A percentile compares a stretch with the other conserved stretches of the same genome.
Evolutionary conservation across 2,329 filamentous ascomycete species (phyloP).

Genomic region (Diaporthe ilicicola): DNA sequence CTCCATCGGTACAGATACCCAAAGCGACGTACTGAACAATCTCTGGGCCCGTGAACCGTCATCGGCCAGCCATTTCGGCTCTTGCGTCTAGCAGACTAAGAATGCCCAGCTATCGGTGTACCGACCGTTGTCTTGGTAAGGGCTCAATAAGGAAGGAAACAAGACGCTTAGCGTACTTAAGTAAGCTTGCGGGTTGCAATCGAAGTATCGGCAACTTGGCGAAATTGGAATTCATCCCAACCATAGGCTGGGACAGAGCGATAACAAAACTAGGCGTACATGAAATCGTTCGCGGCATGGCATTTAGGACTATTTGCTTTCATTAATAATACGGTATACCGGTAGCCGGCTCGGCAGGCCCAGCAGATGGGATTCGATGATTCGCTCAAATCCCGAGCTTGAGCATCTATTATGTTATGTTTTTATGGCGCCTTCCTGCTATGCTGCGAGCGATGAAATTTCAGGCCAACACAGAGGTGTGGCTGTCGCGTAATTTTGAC

Average conservation of each 20-base stretch:
- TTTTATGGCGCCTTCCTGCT: too few species aligned
- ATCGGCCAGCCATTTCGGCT: neutral
- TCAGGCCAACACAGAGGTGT: too few species aligned
- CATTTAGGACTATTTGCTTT: neutral
- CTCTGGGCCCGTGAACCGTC: constrained; percentile 2
- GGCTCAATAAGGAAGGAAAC: constrained; percentile 11
- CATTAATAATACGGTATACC: neutral
- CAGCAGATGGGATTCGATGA: neutral
- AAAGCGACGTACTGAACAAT: neutral
- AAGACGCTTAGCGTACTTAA: constrained; percentile 14
- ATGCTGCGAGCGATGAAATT: too few species aligned
- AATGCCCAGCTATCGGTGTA: neutral
- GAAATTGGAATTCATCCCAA: neutral
- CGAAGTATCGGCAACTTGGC: constrained; percentile 4
- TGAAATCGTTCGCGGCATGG: neutral
- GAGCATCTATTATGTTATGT: neutral
- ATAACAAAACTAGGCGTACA: neutral
- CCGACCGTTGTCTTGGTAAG: constrained; percentile 7
- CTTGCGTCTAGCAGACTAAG: neutral
- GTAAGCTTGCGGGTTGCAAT: neutral
- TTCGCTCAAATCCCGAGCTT: neutral
- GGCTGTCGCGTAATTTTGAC: too few species aligned
- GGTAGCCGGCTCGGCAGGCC: neutral
- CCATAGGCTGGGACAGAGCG: neutral
- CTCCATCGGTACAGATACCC: neutral